Conservation (phyloP, 1,284 basidiomycete genomes). For the Somion occarium region DNA sequence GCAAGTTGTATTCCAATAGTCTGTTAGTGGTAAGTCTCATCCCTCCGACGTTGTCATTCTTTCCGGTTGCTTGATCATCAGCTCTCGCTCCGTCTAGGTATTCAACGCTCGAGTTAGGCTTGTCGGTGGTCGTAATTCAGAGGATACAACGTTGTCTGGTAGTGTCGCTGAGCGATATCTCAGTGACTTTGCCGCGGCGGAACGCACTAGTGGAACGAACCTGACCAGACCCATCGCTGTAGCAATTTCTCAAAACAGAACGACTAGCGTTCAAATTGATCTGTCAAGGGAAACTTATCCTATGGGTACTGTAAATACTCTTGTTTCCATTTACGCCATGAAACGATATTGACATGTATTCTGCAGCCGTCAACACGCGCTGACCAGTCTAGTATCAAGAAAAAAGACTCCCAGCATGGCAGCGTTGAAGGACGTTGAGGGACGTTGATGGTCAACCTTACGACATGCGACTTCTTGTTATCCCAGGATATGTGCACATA, state of each 20-base stretch:
- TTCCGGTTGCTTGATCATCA: neutral
- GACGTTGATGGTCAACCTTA: too few species aligned
- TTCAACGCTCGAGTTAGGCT: neutral
- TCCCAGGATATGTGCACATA: too few species aligned
- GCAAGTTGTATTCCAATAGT: constrained; percentile 32
- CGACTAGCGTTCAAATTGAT: neutral
- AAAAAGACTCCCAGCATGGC: too few species aligned
- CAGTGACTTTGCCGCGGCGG: neutral
- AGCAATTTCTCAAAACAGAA: neutral
- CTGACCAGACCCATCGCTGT: neutral
- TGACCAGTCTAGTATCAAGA: too few species aligned
- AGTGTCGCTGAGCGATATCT: neutral
- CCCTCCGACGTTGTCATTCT: neutral
- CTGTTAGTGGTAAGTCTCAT: constrained; percentile 23
- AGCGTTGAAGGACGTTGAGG: too few species aligned
- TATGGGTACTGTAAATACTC: neutral
- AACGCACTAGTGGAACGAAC: neutral
- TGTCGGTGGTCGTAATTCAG: neutral
- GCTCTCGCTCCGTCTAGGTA: neutral
- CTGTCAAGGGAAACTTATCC: neutral
- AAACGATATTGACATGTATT: too few species aligned
- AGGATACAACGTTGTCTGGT: neutral
- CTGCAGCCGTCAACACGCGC: too few species aligned
- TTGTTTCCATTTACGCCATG: too few species aligned
- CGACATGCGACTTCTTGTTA: too few species aligned